Base-by-base conservation (phyloP, 2,329 filamentous ascomycete genomes). In the Ophiocordyceps camponoti-saundersi region DNA sequence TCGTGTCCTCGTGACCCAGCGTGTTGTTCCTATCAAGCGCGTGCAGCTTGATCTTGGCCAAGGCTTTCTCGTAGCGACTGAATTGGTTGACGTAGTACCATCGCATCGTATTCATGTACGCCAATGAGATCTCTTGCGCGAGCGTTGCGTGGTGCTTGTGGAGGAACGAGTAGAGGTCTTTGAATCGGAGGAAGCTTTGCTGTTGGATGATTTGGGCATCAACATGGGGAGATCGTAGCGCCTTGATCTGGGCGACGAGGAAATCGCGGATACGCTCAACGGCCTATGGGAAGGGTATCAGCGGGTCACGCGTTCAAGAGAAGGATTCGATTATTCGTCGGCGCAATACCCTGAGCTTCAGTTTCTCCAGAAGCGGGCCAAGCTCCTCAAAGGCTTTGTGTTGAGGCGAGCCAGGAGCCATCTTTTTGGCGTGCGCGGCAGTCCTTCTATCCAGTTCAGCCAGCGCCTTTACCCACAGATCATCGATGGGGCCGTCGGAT, bases 11-110 rank as follows among this genome's bases (percentile, higher is more conserved):
- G 50, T 85, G 78, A 15, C 85, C 88, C 4, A 98, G 69, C 1
- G 87, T 75, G 57, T 95, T 88, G 53, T 82, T 80, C 58, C 82
- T 88, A 57, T 95, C 90, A 49, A 94, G 71, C 5, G 73, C 63
- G 57, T 95, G 88, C 3, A 96, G 63, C 57, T 85, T 90, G 50
- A 98, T 73, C 61, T 87, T 93, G 47, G 83, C 81, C 6, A 98
- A 70, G 0, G 92, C 81, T 55, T 81, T 80, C 52, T 84, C 79
- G 61, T 98, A 98, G 32, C 90, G 80, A 3, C 77, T 80, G 59
- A 98, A 98, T 61, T 95, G 86, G 53, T 84, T 92, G 46, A 83
- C 67, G 60, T 96, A 96, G 59, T 98, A 98, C 92, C 92, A 98
- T 46, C 88, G 79, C 87, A 98, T 98, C 0, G 93, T 98, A 61